Base-by-base conservation (phyloP, 2,329 filamentous ascomycete species). In the Fusarium aywerte region DNA sequence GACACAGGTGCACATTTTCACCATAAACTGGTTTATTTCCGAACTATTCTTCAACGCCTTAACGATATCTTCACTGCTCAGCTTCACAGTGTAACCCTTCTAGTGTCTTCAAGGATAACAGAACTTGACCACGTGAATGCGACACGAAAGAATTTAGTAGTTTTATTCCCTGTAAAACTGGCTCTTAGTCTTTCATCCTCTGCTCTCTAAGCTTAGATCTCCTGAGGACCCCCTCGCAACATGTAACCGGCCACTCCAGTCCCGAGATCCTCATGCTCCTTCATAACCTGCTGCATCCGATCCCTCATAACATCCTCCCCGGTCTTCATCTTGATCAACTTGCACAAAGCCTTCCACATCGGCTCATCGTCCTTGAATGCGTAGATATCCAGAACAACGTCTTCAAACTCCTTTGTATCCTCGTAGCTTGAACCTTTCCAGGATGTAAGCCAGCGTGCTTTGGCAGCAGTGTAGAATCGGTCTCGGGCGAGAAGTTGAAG, bases 401-500 rank as follows among this genome's bases (percentile, higher is more conserved):
- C 55, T 9, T 62, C 58, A 10, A 69, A 69, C 16, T 49, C 54
- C 4, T 60, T 38, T 6, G 64, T 54, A 3, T 48, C 40, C 0
- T 56, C 56, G 56, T 58, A 70, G 23, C 21, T 47, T 7, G 36
- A 29, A 4, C 5, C 42, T 4, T 25, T 4, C 60, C 60, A 63
- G 1, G 20, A 45, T n/a, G 16, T 25, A 4, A 63, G 18, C 60
- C 60, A 38, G 4, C 27, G 23, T 8, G 10, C 33, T 39, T 53
- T 33, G 20, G 68, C 73, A 0, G 60, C 68, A 1, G 60, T 65
- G 33, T 74, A 75, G 58, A 79, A 80, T 0, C 77, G 70, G 7
- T 77, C 63, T 7, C 70, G 56, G 1, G 76, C 70, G 5, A 78
- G 48, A 2, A 77, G 64, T 57, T 71, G 70, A 1, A 81, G 75